Evolutionary conservation across 257 asterid genomes (phyloP).

Genomic region (Solanum lycopersicoides): DNA sequence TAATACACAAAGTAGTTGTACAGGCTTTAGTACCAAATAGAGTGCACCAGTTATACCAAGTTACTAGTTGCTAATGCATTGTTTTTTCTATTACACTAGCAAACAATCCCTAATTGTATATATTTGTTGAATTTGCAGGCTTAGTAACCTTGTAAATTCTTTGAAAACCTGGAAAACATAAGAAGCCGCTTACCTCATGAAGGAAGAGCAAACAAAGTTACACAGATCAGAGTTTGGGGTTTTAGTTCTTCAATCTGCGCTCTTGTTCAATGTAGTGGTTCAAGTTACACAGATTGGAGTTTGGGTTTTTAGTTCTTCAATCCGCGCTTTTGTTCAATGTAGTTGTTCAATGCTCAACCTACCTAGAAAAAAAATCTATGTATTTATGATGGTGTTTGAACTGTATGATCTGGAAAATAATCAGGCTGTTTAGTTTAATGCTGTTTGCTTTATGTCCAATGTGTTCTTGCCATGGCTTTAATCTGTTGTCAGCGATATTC

Average conservation of each 20-base stretch:
- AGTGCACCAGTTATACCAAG: no score
- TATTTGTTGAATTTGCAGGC: background rate
- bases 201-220: background rate
- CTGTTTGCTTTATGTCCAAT: background rate
- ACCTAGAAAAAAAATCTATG: background rate
- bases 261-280: background rate
- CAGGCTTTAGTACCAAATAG: no score
- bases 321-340: background rate
- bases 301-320: background rate
- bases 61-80: background rate
- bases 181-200: background rate
- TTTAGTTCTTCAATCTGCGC: background rate
- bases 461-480: background rate
- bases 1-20: background rate
- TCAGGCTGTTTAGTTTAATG: background rate
- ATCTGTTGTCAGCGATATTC: background rate
- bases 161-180: background rate
- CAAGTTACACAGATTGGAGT: background rate
- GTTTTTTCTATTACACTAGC: no score
- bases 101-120: background rate
- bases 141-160: background rate
- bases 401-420: background rate
- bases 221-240: background rate
- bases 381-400: background rate
- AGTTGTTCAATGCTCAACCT: background rate